A percentile compares a stretch with the other conserved stretches of the same genome.
Conservation (phyloP, 2,329 filamentous ascomycete species). For the Aspergillus japonicus region DNA sequence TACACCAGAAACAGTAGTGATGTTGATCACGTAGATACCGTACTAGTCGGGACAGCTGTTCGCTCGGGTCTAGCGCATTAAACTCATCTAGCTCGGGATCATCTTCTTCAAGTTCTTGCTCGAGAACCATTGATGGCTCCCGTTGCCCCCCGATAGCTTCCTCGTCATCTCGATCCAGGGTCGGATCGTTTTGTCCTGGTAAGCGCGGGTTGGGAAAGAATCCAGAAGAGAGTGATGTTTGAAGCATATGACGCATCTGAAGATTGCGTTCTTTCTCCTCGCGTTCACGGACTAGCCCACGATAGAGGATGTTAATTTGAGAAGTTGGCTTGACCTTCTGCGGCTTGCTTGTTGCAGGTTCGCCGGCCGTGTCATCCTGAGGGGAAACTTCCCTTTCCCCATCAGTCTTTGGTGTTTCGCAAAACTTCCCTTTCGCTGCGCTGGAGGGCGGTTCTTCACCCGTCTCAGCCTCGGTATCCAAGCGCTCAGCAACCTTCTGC, state of each 20-base stretch:
- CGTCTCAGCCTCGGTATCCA: constrained; percentile 59
- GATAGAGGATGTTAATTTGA: constrained; percentile 74
- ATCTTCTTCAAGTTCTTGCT: constrained; percentile 66
- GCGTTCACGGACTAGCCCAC: constrained; percentile 68
- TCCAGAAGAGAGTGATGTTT: constrained; percentile 33
- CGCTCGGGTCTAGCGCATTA: constrained; percentile 63
- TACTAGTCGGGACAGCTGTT: constrained; percentile 67
- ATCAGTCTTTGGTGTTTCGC: constrained; percentile 14
- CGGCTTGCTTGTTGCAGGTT: constrained; percentile 8
- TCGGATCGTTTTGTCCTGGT: constrained; percentile 66
- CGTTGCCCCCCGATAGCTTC: constrained; percentile 63
- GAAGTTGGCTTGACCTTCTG: constrained; percentile 54
- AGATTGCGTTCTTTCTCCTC: constrained; percentile 56
- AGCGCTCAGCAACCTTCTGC: constrained; percentile 76
- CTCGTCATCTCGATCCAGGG: constrained; percentile 71
- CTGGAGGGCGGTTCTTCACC: constrained; percentile 16
- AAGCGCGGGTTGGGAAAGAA: constrained; percentile 46
- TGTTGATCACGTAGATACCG: constrained; percentile 68
- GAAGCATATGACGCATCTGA: constrained; percentile 33
- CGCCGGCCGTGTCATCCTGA: constrained; percentile 3
- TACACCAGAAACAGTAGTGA: constrained; percentile 96
- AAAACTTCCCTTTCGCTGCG: constrained; percentile 11
- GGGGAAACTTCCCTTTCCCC: constrained; percentile 8
- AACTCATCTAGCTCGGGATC: constrained; percentile 79
- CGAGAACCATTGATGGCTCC: constrained; percentile 37